Base-by-base conservation (phyloP, 257 asterid species). In the Haberlea rhodopensis region DNA sequence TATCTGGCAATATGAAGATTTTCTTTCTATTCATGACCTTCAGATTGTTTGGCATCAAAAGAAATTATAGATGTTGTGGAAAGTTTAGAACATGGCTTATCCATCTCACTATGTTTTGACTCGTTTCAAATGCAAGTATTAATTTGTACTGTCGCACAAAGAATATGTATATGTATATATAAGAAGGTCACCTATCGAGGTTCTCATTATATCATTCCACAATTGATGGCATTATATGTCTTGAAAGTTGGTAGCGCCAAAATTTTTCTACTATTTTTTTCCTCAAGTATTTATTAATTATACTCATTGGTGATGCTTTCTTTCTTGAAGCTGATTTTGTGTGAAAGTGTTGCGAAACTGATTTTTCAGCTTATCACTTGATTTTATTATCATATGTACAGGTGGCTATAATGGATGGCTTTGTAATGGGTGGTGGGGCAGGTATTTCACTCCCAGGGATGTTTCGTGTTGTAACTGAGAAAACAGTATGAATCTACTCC, bases 371-470 rank as follows among this genome's bases (percentile, higher is more conserved):
- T 52, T 27, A 69, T 37, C 31, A 32, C 66, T 43, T 21, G 21
- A 64, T 65, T n/a, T 29, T 20, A 48, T 0, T 46, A 40, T 43
- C 57, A 24, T 71, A 70, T 78, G 57, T 63, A 52, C 83, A 94
- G 97, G 97, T 94, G 81, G 97, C 96, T 73, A 87, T 94, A 54
- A 80, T 94, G 88, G 88, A 94, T 57, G 99, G 99, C 66, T 58
- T 84, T 57, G 85, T 90, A 67, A 84, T 94, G 97, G 99, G 99
- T 48, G 85, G 84, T 31, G 97, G 97, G 74, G 97, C 96, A 71
- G 97, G 95, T 75, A 86, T 90, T 79, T 83, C 99, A 74, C 87
- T 87, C 46, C 95, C 96, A 28, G 97, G 99, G 85, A 94, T 90
- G 97, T 94, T 82, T 71, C 94, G 94, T 61, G 70, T 90, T 75